phyloP scores from a whole-genome alignment of 73 alveolate species.

The Uronychia setigera region DNA sequence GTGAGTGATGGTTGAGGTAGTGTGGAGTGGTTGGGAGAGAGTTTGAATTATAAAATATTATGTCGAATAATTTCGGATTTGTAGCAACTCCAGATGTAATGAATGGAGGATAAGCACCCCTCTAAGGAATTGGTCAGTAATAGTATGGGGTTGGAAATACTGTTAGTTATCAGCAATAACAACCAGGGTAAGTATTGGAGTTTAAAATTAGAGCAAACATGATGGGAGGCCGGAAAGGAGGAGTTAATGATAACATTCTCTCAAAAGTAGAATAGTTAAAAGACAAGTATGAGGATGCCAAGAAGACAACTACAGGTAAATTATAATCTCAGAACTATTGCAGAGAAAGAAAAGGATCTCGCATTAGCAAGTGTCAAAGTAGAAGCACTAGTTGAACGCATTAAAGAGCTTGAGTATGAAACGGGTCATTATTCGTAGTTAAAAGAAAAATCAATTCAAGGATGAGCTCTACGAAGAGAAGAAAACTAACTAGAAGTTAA shows the following conservation, averaged over 20 bases:
- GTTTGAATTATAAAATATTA: too few relatives aligned
- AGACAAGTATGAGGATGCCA: conserved; percentile 16
- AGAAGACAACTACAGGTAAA: conserved; percentile 7
- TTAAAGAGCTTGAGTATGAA: conserved; percentile 60
- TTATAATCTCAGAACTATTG: conserved; percentile 8
- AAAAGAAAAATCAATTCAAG: conserved; percentile 59
- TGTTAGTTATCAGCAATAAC: too few relatives aligned
- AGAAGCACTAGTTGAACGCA: conserved; percentile 60
- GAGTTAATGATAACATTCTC: neutral
- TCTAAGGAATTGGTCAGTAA: too few relatives aligned
- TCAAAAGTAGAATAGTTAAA: conserved; percentile 18
- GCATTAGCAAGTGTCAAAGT: conserved; percentile 40
- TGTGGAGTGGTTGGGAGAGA: too few relatives aligned
- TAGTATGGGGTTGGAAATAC: too few relatives aligned
- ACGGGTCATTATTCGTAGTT: conserved; percentile 2
- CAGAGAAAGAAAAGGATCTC: conserved; percentile 29
- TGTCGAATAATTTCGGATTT: too few relatives aligned
- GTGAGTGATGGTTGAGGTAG: too few relatives aligned
- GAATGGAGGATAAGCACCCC: too few relatives aligned
- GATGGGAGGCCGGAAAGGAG: neutral
- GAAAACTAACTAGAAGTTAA: conserved; percentile 37
- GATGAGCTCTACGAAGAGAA: conserved; percentile 66
- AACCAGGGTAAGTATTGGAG: too few relatives aligned
- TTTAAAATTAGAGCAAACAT: neutral
- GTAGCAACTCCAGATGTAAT: too few relatives aligned